These are phyloP conservation scores for Auxenochlorella pyrenoidosa DNA, from an alignment of 139 green algal species.

Conservation along the genomic window DNA sequence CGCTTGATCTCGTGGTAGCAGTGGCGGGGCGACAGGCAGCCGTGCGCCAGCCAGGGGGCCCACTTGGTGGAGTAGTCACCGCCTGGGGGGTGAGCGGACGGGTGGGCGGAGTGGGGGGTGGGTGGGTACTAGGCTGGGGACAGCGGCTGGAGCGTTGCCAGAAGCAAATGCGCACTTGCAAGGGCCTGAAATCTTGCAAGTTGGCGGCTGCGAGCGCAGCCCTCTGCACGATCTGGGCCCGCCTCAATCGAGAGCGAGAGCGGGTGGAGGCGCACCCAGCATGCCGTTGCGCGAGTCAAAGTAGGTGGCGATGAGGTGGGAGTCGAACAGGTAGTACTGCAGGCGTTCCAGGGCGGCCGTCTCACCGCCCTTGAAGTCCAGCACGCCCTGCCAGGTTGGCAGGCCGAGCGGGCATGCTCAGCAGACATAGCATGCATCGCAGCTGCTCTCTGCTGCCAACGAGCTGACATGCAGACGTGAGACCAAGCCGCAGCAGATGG, in stretches of 20 bases:
- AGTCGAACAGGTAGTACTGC: constrained; percentile 96
- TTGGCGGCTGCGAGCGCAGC: too few relatives aligned
- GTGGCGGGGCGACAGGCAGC: constrained; percentile 89
- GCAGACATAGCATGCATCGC: too few relatives aligned
- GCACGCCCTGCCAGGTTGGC: constrained; percentile 50
- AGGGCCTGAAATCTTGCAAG: too few relatives aligned
- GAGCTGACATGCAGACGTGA: too few relatives aligned
- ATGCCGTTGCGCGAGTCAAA: constrained; percentile 93
- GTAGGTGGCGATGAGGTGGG: constrained; percentile 75
- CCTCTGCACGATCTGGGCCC: too few relatives aligned
- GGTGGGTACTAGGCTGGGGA: too few relatives aligned
- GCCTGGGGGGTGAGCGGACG: neutral
- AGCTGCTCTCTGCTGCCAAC: too few relatives aligned
- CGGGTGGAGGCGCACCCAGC: constrained; percentile 68
- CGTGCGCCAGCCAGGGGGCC: constrained; percentile 89
- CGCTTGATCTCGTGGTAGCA: constrained; percentile 80
- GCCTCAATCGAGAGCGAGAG: too few relatives aligned
- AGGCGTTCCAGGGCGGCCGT: constrained; percentile 85
- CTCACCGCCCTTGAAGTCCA: constrained; percentile 93
- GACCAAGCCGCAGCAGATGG: too few relatives aligned
- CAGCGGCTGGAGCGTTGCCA: too few relatives aligned
- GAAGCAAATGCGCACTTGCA: too few relatives aligned
- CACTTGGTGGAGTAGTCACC: constrained; percentile 96
- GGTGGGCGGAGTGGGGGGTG: too few relatives aligned
- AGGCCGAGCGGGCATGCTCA: neutral